Evolutionary conservation across 1,284 basidiomycete species (phyloP).

Genomic region (Fomitiporia mediterranea): DNA sequence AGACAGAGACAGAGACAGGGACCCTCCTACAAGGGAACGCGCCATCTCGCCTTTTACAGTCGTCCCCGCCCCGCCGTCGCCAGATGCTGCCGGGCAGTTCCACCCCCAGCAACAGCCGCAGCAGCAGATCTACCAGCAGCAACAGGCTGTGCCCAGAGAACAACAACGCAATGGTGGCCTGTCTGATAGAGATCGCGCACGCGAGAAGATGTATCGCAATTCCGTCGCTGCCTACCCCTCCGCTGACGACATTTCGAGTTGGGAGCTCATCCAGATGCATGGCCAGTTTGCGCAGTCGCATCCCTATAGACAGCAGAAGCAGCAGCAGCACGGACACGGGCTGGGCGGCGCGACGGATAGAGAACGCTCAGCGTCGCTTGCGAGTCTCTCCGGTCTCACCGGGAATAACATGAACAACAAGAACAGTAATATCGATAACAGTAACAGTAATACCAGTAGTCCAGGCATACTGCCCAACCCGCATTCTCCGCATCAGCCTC

Average conservation of each 20-base stretch:
- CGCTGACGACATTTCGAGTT: slow-evolving; percentile 4
- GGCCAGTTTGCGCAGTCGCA: neutral
- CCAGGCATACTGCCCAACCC: neutral
- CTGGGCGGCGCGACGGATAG: neutral
- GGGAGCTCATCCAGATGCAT: neutral
- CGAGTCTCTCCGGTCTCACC: neutral
- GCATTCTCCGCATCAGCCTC: slow-evolving; percentile 3
- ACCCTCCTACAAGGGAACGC: neutral
- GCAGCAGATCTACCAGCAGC: slow-evolving; percentile 12
- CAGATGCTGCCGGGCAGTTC: neutral
- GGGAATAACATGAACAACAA: no score
- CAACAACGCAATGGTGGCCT: neutral
- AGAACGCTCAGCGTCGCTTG: slow-evolving; percentile 8
- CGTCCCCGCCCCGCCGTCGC: slow-evolving; percentile 1
- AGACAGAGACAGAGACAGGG: neutral
- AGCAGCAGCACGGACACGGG: neutral
- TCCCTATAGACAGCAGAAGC: slow-evolving; percentile 7
- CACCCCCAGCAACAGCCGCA: neutral
- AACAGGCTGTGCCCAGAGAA: neutral
- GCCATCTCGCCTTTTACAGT: slow-evolving; percentile 13
- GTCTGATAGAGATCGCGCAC: slow-evolving; percentile 1
- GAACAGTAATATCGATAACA: no score
- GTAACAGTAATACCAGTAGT: no score
- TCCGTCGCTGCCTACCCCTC: neutral
- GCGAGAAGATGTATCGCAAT: slow-evolving; percentile 6